phyloP scores from a whole-genome alignment of 495 filamentous ascomycete genomes.

The Hypomontagnella monticulosa region DNA sequence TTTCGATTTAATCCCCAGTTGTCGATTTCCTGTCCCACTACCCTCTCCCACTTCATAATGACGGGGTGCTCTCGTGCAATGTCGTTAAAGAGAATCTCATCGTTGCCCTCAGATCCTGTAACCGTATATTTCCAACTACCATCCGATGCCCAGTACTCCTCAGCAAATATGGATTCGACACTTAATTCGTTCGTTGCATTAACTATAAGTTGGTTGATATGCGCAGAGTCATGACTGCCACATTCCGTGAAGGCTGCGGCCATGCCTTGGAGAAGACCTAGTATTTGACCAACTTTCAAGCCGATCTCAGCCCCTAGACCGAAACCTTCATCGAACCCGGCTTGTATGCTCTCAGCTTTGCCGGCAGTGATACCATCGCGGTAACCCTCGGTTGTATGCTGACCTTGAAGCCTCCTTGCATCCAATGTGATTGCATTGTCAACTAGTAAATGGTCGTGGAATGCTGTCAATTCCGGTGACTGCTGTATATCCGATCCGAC shows the following conservation, averaged over 20 bases:
- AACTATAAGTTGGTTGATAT: slow-evolving; percentile 53
- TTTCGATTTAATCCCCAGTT: slow-evolving; percentile 55
- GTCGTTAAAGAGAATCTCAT: slow-evolving; percentile 56
- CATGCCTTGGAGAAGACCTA: slow-evolving; percentile 78
- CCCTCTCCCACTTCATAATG: slow-evolving; percentile 62
- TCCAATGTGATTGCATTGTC: slow-evolving; percentile 32
- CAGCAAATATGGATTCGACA: slow-evolving; percentile 69
- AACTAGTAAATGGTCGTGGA: neutral
- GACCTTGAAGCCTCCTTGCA: slow-evolving; percentile 64
- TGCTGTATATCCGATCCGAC: neutral
- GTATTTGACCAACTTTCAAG: slow-evolving; percentile 70
- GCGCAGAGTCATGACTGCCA: slow-evolving; percentile 23
- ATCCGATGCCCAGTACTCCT: slow-evolving; percentile 65
- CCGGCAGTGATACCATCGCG: slow-evolving; percentile 81
- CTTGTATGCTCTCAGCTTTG: slow-evolving; percentile 76
- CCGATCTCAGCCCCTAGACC: slow-evolving; percentile 81
- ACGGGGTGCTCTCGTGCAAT: slow-evolving; percentile 70
- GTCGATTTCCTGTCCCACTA: slow-evolving; percentile 54
- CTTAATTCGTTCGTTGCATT: slow-evolving; percentile 69
- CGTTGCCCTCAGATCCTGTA: slow-evolving; percentile 40
- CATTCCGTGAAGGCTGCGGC: slow-evolving; percentile 46
- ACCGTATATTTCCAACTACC: slow-evolving; percentile 72
- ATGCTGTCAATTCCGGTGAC: neutral
- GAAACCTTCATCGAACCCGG: slow-evolving; percentile 90
- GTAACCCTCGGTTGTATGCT: slow-evolving; percentile 88